Base-by-base conservation (phyloP, 441 rosid genomes). In the Populus hybrid region DNA sequence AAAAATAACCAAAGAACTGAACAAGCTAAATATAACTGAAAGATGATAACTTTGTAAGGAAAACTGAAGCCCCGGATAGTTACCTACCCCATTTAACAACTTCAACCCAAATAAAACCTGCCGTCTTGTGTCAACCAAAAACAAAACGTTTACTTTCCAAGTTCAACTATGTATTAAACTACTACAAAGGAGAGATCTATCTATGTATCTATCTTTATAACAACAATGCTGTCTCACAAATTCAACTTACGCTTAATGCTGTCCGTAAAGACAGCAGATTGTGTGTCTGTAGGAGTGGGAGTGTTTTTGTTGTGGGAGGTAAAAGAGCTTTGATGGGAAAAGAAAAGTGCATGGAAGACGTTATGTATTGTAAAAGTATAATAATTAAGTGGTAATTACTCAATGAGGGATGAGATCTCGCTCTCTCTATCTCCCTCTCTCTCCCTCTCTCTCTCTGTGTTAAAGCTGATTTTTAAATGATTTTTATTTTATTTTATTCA, bases 61-160 rank as follows among this genome's bases (percentile, higher is more conserved):
- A 77, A 77, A 88, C 18, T 34, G 71, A 80, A 78, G 83, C 75
- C 73, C 85, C 82, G 83, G 86, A 87, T 81, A 83, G 70, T 75
- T 69, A 78, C 80, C 81, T 59, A 73, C 82, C 59, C 74, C 81
- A 67, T 71, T 32, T 32, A 69, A 74, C 79, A 84, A 81, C 84
- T 78, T 72, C 78, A 75, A 63, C 67, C 30, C 78, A 78, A 78
- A 77, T 67, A 70, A 75, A 69, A 78, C 72, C 75, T 24, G 71
- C 75, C 77, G 71, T 76, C 78, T 4, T 50, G 57, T 50, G 20
- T 50, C 18, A 50, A 50, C 7, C 57, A 46, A 30, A 67, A 65
- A 4, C 3, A 76, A 69, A 59, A 74, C 74, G 67, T 75, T 68
- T 71, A 73, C 76, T 69, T 67, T 46, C 21, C 20, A 59, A 50